Conservation (phyloP, 2,329 filamentous ascomycete genomes). For the Ophiostoma montium region DNA sequence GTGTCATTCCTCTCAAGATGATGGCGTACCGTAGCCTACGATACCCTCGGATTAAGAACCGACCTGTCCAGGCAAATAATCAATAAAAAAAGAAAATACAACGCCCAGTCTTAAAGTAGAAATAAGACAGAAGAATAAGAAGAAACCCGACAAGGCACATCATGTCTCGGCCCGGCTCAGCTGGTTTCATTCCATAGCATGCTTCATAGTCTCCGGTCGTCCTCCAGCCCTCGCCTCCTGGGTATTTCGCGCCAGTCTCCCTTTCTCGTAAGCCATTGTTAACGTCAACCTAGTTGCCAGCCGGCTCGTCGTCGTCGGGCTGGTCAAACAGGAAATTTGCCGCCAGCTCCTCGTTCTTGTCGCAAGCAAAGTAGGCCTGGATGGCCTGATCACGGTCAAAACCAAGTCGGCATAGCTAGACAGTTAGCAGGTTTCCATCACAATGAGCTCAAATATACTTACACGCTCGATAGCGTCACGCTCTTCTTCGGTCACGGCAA, state of each 20-base stretch:
- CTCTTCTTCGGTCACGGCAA: slow-evolving; percentile 90
- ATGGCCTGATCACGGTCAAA: slow-evolving; percentile 90
- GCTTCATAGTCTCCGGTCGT: not conserved
- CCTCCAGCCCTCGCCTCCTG: not conserved
- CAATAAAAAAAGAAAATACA: not conserved
- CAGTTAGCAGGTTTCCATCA: not conserved
- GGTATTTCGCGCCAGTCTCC: slow-evolving; percentile 4
- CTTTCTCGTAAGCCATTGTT: not conserved
- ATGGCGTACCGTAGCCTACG: too few species aligned
- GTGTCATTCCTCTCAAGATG: too few species aligned
- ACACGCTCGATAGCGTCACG: slow-evolving; percentile 92
- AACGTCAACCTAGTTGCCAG: slow-evolving; percentile 13
- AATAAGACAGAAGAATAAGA: too few species aligned
- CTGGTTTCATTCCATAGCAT: not conserved
- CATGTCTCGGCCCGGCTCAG: too few species aligned
- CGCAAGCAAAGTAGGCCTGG: slow-evolving; percentile 96
- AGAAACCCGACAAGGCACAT: not conserved
- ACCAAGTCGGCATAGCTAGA: slow-evolving; percentile 74
- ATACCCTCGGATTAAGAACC: too few species aligned
- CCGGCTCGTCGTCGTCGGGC: slow-evolving; percentile 64
- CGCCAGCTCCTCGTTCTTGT: slow-evolving; percentile 97
- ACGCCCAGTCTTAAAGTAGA: not conserved
- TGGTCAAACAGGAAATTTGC: slow-evolving; percentile 98
- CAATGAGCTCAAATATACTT: slow-evolving; percentile 22
- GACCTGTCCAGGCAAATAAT: not conserved